Evolutionary conservation across 2,329 filamentous ascomycete species (phyloP), one percentile per base, ranked within the genome.

Genomic region (Ilyonectria sp.): DNA sequence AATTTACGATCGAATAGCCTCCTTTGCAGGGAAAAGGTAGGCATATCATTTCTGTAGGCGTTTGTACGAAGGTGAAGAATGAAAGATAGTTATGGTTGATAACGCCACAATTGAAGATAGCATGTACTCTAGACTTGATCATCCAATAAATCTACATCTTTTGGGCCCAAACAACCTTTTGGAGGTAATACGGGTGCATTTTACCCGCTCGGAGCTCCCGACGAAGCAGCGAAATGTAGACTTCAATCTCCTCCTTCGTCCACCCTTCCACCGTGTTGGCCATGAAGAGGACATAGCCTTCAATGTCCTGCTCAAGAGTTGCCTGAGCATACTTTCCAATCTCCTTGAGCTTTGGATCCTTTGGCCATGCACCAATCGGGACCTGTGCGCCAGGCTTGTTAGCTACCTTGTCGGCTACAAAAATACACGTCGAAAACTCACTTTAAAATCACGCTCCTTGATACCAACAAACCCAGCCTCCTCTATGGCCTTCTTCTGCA

Each of bases 231-330:
- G 69, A 67, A 2, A 72, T 70, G 21, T 74, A 73, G 2, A 70
- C 64, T 21, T 70, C 49, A 0, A 77, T 63, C 63, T 76, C 67
- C 1, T 53, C 62, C 1, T 61, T 69, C 0, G 66, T 62, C 72
- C 75, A 77, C 0, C 71, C 67, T 4, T 68, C 69, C 0, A 77
- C 55, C 0, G 68, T 66, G 9, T 62, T 69, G 0, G 71, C 72
- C 64, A 75, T 70, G 60, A 72, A 75, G 1, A 72, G 33, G 0
- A 75, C 64, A 1, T 72, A 69, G 0, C 73, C 74, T 7, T 74
- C 71, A 0, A 69, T 67, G 9, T 75, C 73, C 31, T 63, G 63
- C 56, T 74, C 71, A 6, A 75, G 67, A 0, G 67, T 62, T n/a
- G 62, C 69, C 2, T 71, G 71, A 0, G 67, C 65, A 49, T 63